Conservation (phyloP, 2,329 filamentous ascomycete species). For the Xylaria sp. region DNA sequence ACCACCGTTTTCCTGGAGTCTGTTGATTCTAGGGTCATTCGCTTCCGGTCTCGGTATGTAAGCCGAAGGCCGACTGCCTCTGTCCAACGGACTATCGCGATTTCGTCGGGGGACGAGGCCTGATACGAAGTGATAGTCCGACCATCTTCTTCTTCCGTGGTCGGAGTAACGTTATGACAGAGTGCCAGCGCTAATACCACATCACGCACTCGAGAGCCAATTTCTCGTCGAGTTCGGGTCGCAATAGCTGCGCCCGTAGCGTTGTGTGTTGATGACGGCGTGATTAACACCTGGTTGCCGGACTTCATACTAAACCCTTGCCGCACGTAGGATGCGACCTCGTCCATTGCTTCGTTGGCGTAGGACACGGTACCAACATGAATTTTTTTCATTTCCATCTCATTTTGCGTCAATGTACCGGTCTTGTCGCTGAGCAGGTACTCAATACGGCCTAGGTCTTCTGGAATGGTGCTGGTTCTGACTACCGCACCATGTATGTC, state of each 20-base stretch:
- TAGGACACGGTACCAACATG: conserved; percentile 98
- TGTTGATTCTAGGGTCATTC: conserved; percentile 80
- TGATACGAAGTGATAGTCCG: conserved; percentile 84
- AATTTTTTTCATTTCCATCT: conserved; percentile 99
- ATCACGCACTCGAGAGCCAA: conserved; percentile 90
- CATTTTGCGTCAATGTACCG: conserved; percentile 95
- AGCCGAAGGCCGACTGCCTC: conserved; percentile 89
- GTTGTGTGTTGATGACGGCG: conserved; percentile 74
- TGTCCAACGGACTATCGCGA: conserved; percentile 96
- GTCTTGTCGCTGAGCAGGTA: conserved; percentile 98
- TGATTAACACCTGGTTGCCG: conserved; percentile 64
- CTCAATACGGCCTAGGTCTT: conserved; percentile 93
- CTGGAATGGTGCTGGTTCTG: conserved; percentile 94
- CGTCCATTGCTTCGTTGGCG: conserved; percentile 98
- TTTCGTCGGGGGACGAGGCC: conserved; percentile 96
- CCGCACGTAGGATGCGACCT: conserved; percentile 83
- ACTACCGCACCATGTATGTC: conserved; percentile 93
- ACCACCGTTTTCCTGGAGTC: conserved; percentile 77
- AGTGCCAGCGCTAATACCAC: conserved; percentile 89
- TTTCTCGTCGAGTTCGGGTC: conserved; percentile 88
- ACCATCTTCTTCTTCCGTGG: conserved; percentile 81
- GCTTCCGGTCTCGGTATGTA: conserved; percentile 82
- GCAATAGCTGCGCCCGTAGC: conserved; percentile 65
- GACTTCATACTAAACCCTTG: conserved; percentile 72
- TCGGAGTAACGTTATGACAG: conserved; percentile 97